These are phyloP conservation scores for Diaporthe aspalathi DNA, from an alignment of 2,329 filamentous ascomycete genomes.

Conservation along the genomic window DNA sequence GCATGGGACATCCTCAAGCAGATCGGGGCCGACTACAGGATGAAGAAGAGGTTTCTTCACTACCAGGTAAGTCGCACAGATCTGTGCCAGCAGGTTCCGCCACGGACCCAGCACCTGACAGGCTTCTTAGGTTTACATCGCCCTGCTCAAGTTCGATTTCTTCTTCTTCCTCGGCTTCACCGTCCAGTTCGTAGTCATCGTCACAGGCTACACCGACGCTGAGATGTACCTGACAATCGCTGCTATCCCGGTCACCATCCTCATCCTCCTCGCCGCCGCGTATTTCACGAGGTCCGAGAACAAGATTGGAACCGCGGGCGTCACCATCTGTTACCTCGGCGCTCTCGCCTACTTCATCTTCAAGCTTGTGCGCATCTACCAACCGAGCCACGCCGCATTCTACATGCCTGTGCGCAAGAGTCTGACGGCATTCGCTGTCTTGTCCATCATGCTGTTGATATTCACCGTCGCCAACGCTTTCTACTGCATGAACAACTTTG, in stretches of 20 bases:
- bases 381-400: conserved; percentile 64
- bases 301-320: conserved; percentile 77
- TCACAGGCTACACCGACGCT: conserved; percentile 73
- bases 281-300: conserved; percentile 88
- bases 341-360: conserved; percentile 96
- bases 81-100: too few relatives aligned
- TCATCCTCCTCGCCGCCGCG: conserved; percentile 86
- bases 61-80: conserved; percentile 78
- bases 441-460: conserved; percentile 90
- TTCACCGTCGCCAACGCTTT: conserved; percentile 89
- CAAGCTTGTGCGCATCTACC: conserved; percentile 97
- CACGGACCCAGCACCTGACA: conserved; percentile 41
- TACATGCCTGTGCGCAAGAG: conserved; percentile 86
- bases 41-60: conserved; percentile 96
- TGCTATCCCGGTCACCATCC: conserved; percentile 90
- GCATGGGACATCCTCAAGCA: conserved; percentile 99
- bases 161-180: conserved; percentile 99
- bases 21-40: conserved; percentile 94
- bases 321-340: conserved; percentile 88
- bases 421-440: conserved; percentile 91
- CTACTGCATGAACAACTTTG: conserved; percentile 91
- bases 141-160: conserved; percentile 98
- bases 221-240: conserved; percentile 90
- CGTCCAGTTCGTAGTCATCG: conserved; percentile 95
- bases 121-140: conserved; percentile 87